Base-by-base conservation (phyloP, 345 rosid genomes). In the Cardamine occulta region DNA sequence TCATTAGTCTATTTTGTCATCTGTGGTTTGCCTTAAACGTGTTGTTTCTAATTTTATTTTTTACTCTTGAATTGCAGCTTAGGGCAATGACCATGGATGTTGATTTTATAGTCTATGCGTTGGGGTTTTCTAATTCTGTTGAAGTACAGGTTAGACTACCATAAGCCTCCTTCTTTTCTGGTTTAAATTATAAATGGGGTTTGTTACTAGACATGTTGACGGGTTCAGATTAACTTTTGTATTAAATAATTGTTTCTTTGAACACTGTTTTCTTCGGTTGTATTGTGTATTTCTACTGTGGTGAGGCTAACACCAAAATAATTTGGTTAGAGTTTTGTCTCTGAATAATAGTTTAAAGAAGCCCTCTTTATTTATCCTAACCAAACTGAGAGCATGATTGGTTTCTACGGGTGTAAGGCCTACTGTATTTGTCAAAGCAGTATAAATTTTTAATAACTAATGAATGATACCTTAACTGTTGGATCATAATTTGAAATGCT, bases 1-100 rank as follows among this genome's bases (percentile, higher is more conserved):
- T 39, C 21, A 47, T 54, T 68, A 28, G 15, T 68, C 21, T 45
- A 7, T 49, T 49, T 7, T 49, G 12, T 23, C 23, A 52, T 56
- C 35, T 39, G 48, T 64, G 8, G 32, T 73, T 42, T 19, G 21
- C 31, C 13, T 15, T 1, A 35, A 26, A 9, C 34, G 42, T 64
- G 74, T 47, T 70, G 4, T 12, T 64, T 54, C 24, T 66, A 4
- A 35, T 17, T 35, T 70, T 32, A 9, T 12, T 14, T 62, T 7
- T 45, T 13, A 45, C 54, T 79, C 40, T 53, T 79, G 59, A 59
- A 56, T 80, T 42, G 54, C 95, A 96, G 99, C 86, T 96, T 70
- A 93, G 87, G 81, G 80, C 79, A 81, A 89, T 96, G 99, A 83
- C 91, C 63, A 81, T 84, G 21, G 96, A 96, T 78, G 68, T 89